phyloP scores from a whole-genome alignment of 2,329 filamentous ascomycete species.

The Alternaria angustiovoidea region DNA sequence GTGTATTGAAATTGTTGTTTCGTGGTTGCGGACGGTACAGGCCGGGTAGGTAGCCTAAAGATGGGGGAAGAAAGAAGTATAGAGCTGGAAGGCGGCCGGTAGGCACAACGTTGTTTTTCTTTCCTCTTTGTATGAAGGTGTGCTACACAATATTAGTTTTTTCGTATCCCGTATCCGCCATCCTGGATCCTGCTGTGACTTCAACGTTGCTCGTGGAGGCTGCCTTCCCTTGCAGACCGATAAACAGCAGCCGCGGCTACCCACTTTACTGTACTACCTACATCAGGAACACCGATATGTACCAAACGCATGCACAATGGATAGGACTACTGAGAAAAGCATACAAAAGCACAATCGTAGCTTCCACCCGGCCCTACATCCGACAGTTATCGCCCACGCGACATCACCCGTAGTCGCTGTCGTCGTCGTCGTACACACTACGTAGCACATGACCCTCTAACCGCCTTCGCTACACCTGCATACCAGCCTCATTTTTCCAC shows the following conservation, averaged over 20 bases:
- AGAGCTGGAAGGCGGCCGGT: background rate
- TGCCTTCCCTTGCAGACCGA: background rate
- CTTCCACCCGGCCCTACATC: background rate
- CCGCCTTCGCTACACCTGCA: slow-evolving; percentile 13
- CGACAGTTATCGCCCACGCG: background rate
- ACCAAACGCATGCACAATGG: background rate
- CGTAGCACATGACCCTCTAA: slow-evolving; percentile 7
- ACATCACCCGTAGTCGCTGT: background rate
- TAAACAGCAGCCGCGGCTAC: background rate
- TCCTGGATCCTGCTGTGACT: background rate
- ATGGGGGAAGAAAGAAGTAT: background rate
- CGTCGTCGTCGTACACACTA: background rate
- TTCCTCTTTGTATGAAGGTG: background rate
- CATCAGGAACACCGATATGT: background rate
- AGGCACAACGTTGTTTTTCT: background rate
- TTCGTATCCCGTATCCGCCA: background rate
- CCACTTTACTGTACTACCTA: background rate
- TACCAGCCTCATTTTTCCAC: slow-evolving; percentile 6
- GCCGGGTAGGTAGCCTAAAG: background rate
- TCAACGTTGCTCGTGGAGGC: background rate
- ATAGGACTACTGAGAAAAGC: background rate
- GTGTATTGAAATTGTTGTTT: background rate
- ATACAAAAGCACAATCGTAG: background rate
- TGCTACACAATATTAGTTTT: background rate
- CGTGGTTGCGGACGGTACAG: background rate